Percentiles rank a stretch among this genome's conserved stretches.
phyloP scores from a whole-genome alignment of 1,284 basidiomycete species.

The Cronartium ribicola region DNA sequence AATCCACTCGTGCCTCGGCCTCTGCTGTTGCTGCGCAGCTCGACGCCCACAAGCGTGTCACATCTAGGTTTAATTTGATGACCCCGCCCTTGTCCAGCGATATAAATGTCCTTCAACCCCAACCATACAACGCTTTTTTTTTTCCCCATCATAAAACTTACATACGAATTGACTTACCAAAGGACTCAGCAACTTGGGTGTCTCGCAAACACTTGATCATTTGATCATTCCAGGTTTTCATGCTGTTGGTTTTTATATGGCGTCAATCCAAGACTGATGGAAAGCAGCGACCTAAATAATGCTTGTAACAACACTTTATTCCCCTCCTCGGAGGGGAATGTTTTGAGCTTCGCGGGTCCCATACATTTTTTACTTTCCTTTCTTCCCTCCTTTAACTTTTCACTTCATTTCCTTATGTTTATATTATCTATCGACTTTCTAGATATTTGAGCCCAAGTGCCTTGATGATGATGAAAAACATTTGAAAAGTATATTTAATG shows the following conservation, averaged over 20 bases:
- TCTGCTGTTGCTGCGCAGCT: no score
- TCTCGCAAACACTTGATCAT: conserved; percentile 10
- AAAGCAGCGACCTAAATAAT: not conserved
- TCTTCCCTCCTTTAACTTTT: not conserved
- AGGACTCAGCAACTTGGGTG: conserved; percentile 6
- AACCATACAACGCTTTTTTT: not conserved
- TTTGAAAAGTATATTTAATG: no score
- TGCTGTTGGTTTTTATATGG: not conserved
- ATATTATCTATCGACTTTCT: not conserved
- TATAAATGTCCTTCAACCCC: no score
- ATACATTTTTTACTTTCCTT: conserved; percentile 2
- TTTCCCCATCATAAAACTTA: not conserved
- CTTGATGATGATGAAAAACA: no score
- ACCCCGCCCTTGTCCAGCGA: no score
- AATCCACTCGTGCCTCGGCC: no score
- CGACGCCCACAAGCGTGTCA: no score
- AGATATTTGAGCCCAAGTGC: no score
- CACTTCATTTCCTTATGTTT: not conserved
- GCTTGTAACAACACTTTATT: not conserved
- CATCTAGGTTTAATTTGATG: no score
- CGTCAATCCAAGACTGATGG: conserved; percentile 4
- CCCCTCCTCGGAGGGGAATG: not conserved
- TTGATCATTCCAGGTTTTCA: conserved; percentile 3
- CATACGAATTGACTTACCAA: conserved; percentile 11
- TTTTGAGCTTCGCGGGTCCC: conserved; percentile 3